phyloP scores from a whole-genome alignment of 371 early-diverging fungal genomes.

The Coemansia sp. region DNA sequence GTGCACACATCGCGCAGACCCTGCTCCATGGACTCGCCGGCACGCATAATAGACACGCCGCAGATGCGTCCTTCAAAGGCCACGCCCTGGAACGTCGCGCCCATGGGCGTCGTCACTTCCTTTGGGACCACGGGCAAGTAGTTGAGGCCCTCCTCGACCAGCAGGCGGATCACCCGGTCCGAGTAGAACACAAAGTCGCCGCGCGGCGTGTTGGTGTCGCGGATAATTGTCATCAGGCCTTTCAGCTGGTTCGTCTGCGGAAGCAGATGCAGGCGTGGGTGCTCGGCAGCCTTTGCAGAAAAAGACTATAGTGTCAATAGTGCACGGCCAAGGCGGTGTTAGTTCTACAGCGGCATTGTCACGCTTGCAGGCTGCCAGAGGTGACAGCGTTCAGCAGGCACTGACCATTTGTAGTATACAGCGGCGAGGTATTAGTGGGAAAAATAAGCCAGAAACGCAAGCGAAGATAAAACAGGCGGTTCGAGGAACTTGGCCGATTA shows the following conservation, averaged over 20 bases:
- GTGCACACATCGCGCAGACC: constrained; percentile 89
- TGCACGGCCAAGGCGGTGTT: not conserved
- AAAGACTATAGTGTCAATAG: constrained; percentile 19
- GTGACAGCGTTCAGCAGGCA: too few species aligned
- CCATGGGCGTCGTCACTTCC: constrained; percentile 76
- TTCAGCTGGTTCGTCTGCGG: constrained; percentile 76
- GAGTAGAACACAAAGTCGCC: constrained; percentile 93
- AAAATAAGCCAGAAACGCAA: not conserved
- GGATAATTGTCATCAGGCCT: constrained; percentile 83
- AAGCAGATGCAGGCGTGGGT: constrained; percentile 67
- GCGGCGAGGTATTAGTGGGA: too few species aligned
- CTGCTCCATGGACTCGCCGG: constrained; percentile 92
- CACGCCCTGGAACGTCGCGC: constrained; percentile 70
- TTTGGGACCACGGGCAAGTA: constrained; percentile 84
- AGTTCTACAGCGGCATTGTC: not conserved
- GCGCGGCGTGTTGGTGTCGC: constrained; percentile 75
- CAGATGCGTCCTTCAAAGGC: constrained; percentile 87
- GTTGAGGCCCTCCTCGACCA: constrained; percentile 93
- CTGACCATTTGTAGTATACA: constrained; percentile 1
- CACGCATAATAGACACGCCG: constrained; percentile 95
- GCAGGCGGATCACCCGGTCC: constrained; percentile 86
- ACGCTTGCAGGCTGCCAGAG: not conserved
- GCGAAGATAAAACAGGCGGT: too few species aligned
- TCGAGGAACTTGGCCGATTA: not conserved
- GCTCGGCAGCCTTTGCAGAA: constrained; percentile 24